Conservation (phyloP, 768 basidiomycete genomes). For the Ramaria sp. region DNA sequence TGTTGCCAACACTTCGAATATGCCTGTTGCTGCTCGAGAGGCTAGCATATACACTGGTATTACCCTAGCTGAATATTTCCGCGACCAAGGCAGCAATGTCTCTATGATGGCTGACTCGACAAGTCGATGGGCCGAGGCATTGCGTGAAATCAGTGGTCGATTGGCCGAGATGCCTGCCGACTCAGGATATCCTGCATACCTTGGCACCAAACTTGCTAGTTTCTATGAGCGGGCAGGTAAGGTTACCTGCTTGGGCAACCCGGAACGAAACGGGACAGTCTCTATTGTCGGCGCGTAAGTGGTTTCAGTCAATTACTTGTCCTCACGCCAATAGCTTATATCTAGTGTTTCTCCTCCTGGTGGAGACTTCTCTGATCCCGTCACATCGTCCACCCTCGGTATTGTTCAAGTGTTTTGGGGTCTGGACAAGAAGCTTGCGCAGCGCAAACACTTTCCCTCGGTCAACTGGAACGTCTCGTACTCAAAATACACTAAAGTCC, state of each 20-base stretch:
- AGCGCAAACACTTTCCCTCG: conserved; percentile 99
- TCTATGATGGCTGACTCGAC: conserved; percentile 99
- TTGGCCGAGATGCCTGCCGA: conserved; percentile 99
- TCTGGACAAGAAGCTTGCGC: conserved; percentile 97
- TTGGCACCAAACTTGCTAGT: conserved; percentile 87
- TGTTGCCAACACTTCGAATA: conserved; percentile 99
- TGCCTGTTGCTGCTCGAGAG: conserved; percentile 99
- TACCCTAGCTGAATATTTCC: conserved; percentile 98
- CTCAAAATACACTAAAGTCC: conserved; percentile 93
- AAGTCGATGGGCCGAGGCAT: conserved; percentile 97
- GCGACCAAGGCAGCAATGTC: conserved; percentile 95
- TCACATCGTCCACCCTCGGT: conserved; percentile 92
- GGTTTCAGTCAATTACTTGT: background rate
- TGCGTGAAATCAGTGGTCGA: conserved; percentile 98
- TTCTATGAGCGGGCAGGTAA: conserved; percentile 99
- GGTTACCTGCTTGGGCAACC: conserved; percentile 85
- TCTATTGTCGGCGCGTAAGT: conserved; percentile 98
- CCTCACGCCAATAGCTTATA: conserved; percentile 9
- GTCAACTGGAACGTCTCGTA: conserved; percentile 99
- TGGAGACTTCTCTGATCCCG: conserved; percentile 98
- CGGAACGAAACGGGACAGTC: conserved; percentile 80
- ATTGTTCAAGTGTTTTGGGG: conserved; percentile 99
- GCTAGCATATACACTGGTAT: conserved; percentile 99
- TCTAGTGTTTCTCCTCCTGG: conserved; percentile 92
- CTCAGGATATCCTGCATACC: conserved; percentile 97